Evolutionary conservation across 2,329 filamentous ascomycete species (phyloP).

Genomic region (Pseudocercospora eumusae): DNA sequence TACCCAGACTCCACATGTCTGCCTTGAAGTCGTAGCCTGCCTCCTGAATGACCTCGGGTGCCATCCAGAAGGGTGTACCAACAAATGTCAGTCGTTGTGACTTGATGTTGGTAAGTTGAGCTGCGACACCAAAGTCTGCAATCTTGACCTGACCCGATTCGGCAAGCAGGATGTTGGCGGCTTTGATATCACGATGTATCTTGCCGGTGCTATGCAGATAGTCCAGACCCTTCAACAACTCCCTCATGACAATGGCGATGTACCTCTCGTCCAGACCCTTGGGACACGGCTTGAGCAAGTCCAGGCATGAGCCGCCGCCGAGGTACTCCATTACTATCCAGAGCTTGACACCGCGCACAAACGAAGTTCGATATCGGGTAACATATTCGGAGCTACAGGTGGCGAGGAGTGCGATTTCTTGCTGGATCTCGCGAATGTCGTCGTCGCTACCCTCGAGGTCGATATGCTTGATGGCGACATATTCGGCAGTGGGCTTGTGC

Average conservation of each 20-base stretch:
- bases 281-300: conserved; percentile 85
- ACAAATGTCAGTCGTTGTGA: conserved; percentile 97
- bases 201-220: conserved; percentile 94
- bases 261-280: conserved; percentile 75
- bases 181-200: conserved; percentile 97
- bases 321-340: conserved; percentile 99
- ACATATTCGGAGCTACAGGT: conserved; percentile 93
- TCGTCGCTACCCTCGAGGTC: conserved; percentile 98
- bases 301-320: conserved; percentile 90
- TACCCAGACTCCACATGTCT: conserved; percentile 90
- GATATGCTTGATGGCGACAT: conserved; percentile 97
- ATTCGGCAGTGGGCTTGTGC: conserved; percentile 83
- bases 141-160: conserved; percentile 85
- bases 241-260: conserved; percentile 90
- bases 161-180: conserved; percentile 93
- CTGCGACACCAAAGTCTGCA: conserved; percentile 95
- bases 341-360: conserved; percentile 91
- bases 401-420: conserved; percentile 92
- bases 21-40: conserved; percentile 83
- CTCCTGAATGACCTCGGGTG: conserved; percentile 90
- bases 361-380: conserved; percentile 94
- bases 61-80: conserved; percentile 97
- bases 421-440: conserved; percentile 96
- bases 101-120: conserved; percentile 95
- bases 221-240: conserved; percentile 84